Evolutionary conservation across 352 stramenopile species (phyloP), one percentile per base, ranked within the genome.

Genomic region (Saprolegnia diclina): DNA sequence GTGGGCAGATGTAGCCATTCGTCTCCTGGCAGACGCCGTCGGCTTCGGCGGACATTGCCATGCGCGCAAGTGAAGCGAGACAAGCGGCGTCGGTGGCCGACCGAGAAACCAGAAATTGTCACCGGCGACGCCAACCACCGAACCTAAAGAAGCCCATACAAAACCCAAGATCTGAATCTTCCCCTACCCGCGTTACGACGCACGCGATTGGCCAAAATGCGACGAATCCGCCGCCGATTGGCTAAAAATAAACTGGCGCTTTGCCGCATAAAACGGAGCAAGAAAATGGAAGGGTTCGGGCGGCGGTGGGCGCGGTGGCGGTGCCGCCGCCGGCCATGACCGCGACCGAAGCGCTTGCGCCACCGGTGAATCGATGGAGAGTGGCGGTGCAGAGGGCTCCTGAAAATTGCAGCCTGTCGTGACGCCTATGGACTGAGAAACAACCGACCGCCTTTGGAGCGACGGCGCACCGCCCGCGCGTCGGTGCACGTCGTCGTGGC

Each of bases 1-100:
- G 82, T 48, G 85, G 85, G 54, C 87, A 94, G 68, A 94, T 87
- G 76, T 85, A 94, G 72, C 86, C 84, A 4, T 52, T 21, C 45
- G n/a, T 54, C 1, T 14, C 50, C 13, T 24, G 42, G 29, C 45
- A 63, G 52, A 59, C 19, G 24, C 52, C 52, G 19, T 59, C 52
- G 52, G 52, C 24, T 26, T 59, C 42, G 10, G 10, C 13, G 42
- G 42, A n/a, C 3, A 4, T 14, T 3, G 52, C 3, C 24, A 59
- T 59, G 24, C 13, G 35, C 3, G 24, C 46, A n/a, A n/a, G n/a
- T n/a, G 52, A 7, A 13, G 35, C 3, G 52, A 59, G 4, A 21
- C 3, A 18, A 42, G 24, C 3, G 3, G 35, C 24, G 24, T 16
- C 52, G 24, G 52, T 59, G 11, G 52, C 24, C 13, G 24, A 14